Evolutionary conservation across 495 filamentous ascomycete species (phyloP).

Genomic region (Penicillium soppii): DNA sequence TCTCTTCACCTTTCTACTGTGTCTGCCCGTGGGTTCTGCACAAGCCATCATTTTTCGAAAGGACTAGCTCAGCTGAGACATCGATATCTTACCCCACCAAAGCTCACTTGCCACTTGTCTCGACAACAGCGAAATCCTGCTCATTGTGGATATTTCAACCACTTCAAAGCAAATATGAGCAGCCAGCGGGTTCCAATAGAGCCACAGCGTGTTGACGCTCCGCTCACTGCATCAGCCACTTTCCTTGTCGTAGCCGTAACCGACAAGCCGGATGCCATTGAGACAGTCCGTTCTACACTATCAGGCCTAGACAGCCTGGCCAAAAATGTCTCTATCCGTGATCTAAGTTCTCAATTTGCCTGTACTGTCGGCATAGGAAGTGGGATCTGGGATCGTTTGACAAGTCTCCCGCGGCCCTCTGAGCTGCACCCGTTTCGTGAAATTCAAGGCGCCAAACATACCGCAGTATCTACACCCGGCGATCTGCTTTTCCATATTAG

Average conservation of each 20-base stretch:
- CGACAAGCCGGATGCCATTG: constrained; percentile 32
- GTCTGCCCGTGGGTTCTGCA: not conserved
- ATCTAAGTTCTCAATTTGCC: constrained; percentile 46
- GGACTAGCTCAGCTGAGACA: not conserved
- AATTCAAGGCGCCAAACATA: constrained; percentile 44
- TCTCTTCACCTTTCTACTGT: not conserved
- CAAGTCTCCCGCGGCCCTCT: constrained; percentile 40
- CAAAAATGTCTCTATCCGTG: constrained; percentile 56
- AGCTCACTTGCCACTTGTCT: not conserved
- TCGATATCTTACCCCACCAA: not conserved
- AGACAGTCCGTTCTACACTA: constrained; percentile 44
- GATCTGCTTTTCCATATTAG: constrained; percentile 60
- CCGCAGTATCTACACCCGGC: constrained; percentile 51
- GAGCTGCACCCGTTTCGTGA: constrained; percentile 54
- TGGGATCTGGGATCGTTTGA: constrained; percentile 48
- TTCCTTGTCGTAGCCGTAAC: constrained; percentile 51
- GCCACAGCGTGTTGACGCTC: constrained; percentile 48
- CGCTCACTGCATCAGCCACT: constrained; percentile 49
- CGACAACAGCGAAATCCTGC: not conserved
- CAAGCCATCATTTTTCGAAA: not conserved
- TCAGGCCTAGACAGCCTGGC: constrained; percentile 43
- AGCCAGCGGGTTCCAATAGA: constrained; percentile 34
- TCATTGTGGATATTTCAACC: not conserved
- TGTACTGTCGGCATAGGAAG: constrained; percentile 57
- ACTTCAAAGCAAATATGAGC: constrained; percentile 23